A percentile compares a stretch with the other conserved stretches of the same genome.
Evolutionary conservation across 352 stramenopile genomes (phyloP).

Genomic region (Peronospora farinosa): DNA sequence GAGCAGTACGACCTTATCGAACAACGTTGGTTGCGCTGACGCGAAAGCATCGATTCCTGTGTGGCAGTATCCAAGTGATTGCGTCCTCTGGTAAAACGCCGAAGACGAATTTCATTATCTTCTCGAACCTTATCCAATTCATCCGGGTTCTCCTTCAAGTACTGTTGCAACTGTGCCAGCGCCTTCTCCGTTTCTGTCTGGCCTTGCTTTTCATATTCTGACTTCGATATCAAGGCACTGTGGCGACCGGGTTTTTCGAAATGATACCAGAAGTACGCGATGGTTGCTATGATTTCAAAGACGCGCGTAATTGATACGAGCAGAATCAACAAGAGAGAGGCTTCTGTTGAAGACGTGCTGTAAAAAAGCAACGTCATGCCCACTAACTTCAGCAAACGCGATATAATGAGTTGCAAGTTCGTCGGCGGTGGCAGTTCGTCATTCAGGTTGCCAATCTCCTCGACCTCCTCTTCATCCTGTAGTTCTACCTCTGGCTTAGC

Average conservation of each 20-base stretch:
- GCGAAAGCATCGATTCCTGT: slow-evolving; percentile 37
- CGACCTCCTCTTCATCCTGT: slow-evolving; percentile 58
- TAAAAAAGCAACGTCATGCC: slow-evolving; percentile 70
- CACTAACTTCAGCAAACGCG: slow-evolving; percentile 47
- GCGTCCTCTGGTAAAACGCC: slow-evolving; percentile 68
- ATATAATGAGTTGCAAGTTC: slow-evolving; percentile 58
- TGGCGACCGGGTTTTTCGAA: slow-evolving; percentile 65
- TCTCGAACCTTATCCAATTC: slow-evolving; percentile 74
- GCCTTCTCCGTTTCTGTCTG: slow-evolving; percentile 71
- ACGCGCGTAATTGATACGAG: slow-evolving; percentile 60
- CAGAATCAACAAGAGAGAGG: slow-evolving; percentile 64
- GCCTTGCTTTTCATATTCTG: slow-evolving; percentile 63
- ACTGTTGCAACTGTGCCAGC: slow-evolving; percentile 55
- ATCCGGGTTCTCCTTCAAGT: slow-evolving; percentile 61
- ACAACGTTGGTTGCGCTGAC: slow-evolving; percentile 25
- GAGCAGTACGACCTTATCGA: slow-evolving; percentile 41
- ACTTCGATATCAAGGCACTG: slow-evolving; percentile 63
- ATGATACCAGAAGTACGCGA: slow-evolving; percentile 81
- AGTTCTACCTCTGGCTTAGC: slow-evolving; percentile 35
- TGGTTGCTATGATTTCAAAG: slow-evolving; percentile 64
- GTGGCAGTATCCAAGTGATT: slow-evolving; percentile 68
- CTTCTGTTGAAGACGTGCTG: slow-evolving; percentile 74
- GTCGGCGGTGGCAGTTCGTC: slow-evolving; percentile 51
- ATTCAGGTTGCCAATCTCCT: slow-evolving; percentile 62
- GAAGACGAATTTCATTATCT: slow-evolving; percentile 73